Percentiles rank a stretch among this genome's conserved stretches.
Conservation (phyloP, 495 filamentous ascomycete genomes). For the Daldinia bambusicola region DNA sequence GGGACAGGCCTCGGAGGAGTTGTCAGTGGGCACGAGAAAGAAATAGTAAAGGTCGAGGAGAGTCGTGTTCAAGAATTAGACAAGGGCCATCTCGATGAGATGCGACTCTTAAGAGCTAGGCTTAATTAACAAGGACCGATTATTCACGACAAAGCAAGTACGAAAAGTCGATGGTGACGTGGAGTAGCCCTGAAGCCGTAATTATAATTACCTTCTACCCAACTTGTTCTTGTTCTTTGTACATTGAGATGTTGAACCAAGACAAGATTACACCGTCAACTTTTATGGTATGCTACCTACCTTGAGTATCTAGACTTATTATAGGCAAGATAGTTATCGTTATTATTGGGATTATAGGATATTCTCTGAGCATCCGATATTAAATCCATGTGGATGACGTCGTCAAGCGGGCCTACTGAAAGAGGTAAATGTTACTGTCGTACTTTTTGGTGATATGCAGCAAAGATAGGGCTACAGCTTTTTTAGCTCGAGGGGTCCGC, state of each 20-base stretch:
- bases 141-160: conserved; percentile 35
- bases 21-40: conserved; percentile 28
- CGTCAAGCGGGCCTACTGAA: conserved; percentile 14
- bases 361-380: not conserved
- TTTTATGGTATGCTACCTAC: too few species aligned
- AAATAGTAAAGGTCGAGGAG: conserved; percentile 25
- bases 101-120: conserved; percentile 37
- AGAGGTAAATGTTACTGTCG: conserved; percentile 30
- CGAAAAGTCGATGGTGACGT: conserved; percentile 6
- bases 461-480: conserved; percentile 4
- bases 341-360: too few species aligned
- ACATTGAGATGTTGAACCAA: too few species aligned
- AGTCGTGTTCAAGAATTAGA: conserved; percentile 35
- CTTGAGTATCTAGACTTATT: too few species aligned
- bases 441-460: conserved; percentile 19
- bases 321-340: too few species aligned
- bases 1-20: conserved; percentile 16
- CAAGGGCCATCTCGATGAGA: conserved; percentile 16
- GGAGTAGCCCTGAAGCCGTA: not conserved
- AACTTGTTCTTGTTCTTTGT: too few species aligned
- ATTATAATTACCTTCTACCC: not conserved
- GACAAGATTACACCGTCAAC: too few species aligned
- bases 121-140: conserved; percentile 42
- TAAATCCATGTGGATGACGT: conserved; percentile 13
- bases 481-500: conserved; percentile 7